A percentile compares a stretch with the other conserved stretches of the same genome.
Evolutionary conservation across 257 asterid genomes (phyloP).

Genomic region (Forsythia suspensa): DNA sequence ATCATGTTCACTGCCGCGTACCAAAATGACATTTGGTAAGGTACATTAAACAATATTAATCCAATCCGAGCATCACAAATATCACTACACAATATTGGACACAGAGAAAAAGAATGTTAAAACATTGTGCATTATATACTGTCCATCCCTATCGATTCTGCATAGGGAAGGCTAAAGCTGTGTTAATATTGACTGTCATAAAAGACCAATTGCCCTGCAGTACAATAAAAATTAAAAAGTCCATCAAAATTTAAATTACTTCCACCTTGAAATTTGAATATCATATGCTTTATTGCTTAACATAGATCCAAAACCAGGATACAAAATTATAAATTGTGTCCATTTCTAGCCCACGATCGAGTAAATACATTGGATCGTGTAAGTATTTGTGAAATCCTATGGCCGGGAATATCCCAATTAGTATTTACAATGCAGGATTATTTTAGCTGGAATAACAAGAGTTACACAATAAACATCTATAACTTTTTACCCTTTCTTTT

Average conservation of each 20-base stretch:
- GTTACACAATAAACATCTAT: constrained; percentile 45
- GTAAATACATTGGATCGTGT: background rate
- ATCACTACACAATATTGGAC: no score
- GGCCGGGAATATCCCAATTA: constrained; percentile 33
- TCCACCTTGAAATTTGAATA: no score
- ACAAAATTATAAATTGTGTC: background rate
- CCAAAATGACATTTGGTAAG: background rate
- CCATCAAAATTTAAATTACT: background rate
- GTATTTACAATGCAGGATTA: constrained; percentile 57
- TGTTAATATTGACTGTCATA: no score
- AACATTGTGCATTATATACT: no score
- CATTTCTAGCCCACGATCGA: background rate
- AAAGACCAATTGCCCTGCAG: no score
- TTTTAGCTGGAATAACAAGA: constrained; percentile 42
- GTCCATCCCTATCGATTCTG: no score
- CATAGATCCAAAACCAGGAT: background rate
- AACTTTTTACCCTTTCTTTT: constrained; percentile 20
- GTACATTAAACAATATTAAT: no score
- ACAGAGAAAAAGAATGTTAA: no score
- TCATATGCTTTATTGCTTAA: no score
- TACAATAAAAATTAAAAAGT: no score
- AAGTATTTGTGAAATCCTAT: background rate
- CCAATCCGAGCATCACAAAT: background rate
- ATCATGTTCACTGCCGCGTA: background rate
- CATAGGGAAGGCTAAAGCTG: no score